These are phyloP conservation scores for Fusarium floridanum DNA, from an alignment of 2,329 filamentous ascomycete genomes.

Conservation along the genomic window DNA sequence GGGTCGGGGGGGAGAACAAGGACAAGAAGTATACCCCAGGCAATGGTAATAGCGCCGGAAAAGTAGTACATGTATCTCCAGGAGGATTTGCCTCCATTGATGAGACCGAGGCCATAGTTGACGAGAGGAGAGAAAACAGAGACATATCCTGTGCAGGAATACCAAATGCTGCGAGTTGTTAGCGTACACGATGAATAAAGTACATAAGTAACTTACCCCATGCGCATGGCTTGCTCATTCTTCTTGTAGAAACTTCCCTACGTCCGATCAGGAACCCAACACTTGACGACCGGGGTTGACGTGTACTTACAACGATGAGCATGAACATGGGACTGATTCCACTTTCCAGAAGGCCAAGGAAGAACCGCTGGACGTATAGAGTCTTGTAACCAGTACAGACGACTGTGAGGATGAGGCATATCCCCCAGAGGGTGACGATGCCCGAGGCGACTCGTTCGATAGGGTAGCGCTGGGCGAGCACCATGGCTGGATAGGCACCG, in stretches of 20 bases:
- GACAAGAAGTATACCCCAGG: conserved; percentile 55
- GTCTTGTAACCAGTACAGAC: conserved; percentile 53
- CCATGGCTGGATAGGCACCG: conserved; percentile 59
- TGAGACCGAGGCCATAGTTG: conserved; percentile 62
- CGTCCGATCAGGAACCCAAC: background rate
- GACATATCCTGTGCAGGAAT: conserved; percentile 59
- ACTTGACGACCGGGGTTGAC: background rate
- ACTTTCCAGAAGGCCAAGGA: conserved; percentile 67
- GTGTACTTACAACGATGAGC: conserved; percentile 58
- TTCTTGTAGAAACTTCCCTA: conserved; percentile 56
- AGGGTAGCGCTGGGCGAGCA: conserved; percentile 58
- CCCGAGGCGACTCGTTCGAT: conserved; percentile 59
- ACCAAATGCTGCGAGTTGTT: conserved; percentile 49
- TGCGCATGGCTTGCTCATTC: conserved; percentile 55
- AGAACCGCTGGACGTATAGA: conserved; percentile 63
- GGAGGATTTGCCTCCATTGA: conserved; percentile 53
- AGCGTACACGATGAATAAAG: background rate
- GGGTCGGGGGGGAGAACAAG: conserved; percentile 57
- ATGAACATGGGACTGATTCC: conserved; percentile 70
- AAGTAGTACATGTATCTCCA: conserved; percentile 45
- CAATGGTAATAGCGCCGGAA: conserved; percentile 54
- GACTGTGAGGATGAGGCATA: conserved; percentile 54
- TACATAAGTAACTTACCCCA: conserved; percentile 39
- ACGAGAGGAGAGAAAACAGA: conserved; percentile 60
- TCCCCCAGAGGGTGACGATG: conserved; percentile 50